Conservation (phyloP, 352 stramenopile genomes). For the Pilasporangium apinafurcum region DNA sequence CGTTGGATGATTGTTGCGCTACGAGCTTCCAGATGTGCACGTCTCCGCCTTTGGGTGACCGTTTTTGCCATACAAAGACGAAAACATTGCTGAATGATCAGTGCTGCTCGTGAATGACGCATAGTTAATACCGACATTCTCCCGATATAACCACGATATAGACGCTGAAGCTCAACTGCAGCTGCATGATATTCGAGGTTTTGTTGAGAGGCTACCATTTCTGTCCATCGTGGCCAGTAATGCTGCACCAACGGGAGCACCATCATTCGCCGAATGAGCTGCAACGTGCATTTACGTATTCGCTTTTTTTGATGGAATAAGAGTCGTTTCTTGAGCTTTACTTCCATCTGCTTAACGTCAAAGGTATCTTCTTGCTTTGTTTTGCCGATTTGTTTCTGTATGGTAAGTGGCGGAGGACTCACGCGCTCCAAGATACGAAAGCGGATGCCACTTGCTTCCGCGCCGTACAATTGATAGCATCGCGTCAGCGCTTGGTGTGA, state of each 20-base stretch:
- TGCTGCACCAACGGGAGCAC: constrained; percentile 20
- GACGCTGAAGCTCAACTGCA: constrained; percentile 31
- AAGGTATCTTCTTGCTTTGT: constrained; percentile 15
- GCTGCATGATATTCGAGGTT: constrained; percentile 21
- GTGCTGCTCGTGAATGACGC: constrained; percentile 10
- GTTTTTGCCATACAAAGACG: constrained; percentile 15
- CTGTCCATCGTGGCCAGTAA: constrained; percentile 29
- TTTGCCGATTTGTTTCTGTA: constrained; percentile 3
- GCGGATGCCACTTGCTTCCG: constrained; percentile 25
- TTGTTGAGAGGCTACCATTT: constrained; percentile 1
- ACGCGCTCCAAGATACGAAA: constrained; percentile 60
- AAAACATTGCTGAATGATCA: constrained; percentile 24
- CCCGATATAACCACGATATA: constrained; percentile 13
- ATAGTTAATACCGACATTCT: neutral
- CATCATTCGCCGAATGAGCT: constrained; percentile 28
- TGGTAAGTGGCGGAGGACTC: constrained; percentile 4
- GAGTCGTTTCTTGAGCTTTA: constrained; percentile 25
- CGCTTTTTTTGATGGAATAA: constrained; percentile 21
- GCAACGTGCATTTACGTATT: constrained; percentile 21
- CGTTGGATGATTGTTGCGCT: constrained; percentile 28
- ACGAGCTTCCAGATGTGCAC: constrained; percentile 1
- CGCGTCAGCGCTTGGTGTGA: constrained; percentile 32
- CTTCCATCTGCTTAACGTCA: constrained; percentile 53
- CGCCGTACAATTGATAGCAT: constrained; percentile 38
- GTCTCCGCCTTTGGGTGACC: constrained; percentile 5